These are phyloP conservation scores for Coemansia guatemalensis DNA, from an alignment of 192 early-diverging fungal species.

Conservation along the genomic window DNA sequence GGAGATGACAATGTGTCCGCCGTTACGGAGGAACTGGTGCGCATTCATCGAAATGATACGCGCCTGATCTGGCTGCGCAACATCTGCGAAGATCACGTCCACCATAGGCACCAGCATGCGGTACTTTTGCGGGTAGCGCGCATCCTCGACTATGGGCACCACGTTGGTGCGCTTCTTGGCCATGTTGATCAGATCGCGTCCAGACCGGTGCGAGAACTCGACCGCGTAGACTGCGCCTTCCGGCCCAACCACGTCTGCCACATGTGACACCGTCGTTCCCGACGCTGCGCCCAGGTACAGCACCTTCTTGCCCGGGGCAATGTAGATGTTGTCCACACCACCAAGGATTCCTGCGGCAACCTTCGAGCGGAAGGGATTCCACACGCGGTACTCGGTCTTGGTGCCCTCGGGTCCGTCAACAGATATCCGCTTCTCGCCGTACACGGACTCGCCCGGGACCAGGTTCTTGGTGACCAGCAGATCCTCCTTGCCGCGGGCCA, in stretches of 20 bases:
- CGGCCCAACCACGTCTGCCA: constrained; percentile 95
- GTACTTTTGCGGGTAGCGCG: constrained; percentile 99
- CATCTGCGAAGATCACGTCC: constrained; percentile 98
- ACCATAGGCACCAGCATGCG: constrained; percentile 99
- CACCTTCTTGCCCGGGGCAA: constrained; percentile 94
- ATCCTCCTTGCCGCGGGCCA: constrained; percentile 99
- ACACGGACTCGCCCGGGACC: constrained; percentile 94
- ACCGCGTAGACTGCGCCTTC: constrained; percentile 98
- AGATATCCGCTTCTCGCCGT: constrained; percentile 97
- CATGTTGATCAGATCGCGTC: constrained; percentile 99
- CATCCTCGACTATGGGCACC: constrained; percentile 99
- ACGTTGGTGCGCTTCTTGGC: constrained; percentile 99
- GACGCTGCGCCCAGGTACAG: constrained; percentile 95
- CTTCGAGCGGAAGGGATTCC: constrained; percentile 99
- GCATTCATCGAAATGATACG: constrained; percentile 98
- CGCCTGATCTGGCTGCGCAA: constrained; percentile 99
- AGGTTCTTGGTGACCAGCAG: constrained; percentile 98
- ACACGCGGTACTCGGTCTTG: constrained; percentile 98
- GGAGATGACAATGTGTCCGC: constrained; percentile 96
- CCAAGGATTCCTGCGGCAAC: constrained; percentile 96
- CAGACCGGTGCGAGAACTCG: constrained; percentile 98
- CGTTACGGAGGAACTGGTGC: constrained; percentile 97
- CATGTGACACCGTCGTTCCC: constrained; percentile 95
- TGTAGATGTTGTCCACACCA: constrained; percentile 94
- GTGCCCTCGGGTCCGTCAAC: constrained; percentile 93